Conservation (phyloP, 768 basidiomycete genomes). For the Calvatia gigantea region DNA sequence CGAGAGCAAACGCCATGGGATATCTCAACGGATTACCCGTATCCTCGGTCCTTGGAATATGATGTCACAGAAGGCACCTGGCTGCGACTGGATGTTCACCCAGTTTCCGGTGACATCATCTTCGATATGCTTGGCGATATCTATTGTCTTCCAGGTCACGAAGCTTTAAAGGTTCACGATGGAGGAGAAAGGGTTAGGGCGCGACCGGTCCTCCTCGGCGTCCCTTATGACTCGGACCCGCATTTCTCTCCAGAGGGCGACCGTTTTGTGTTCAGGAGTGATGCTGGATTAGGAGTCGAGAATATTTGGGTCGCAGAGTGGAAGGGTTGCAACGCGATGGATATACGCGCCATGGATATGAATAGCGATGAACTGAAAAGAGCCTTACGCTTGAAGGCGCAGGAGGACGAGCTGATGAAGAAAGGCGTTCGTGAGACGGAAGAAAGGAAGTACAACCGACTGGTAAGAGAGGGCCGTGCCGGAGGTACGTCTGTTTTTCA, state of each 20-base stretch:
- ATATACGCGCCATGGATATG: conserved; percentile 35
- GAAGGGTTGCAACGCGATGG: conserved; percentile 63
- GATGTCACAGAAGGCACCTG: conserved; percentile 75
- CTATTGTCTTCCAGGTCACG: conserved; percentile 58
- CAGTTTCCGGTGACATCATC: conserved; percentile 64
- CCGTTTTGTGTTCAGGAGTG: conserved; percentile 64
- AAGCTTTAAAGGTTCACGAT: conserved; percentile 18
- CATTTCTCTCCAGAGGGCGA: conserved; percentile 69
- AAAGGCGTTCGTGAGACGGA: conserved; percentile 48
- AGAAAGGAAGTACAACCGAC: conserved; percentile 42
- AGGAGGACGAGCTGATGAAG: conserved; percentile 46
- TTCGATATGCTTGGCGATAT: conserved; percentile 76
- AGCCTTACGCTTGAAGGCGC: conserved; percentile 31
- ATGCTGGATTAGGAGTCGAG: conserved; percentile 69
- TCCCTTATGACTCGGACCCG: conserved; percentile 71
- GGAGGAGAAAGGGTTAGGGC: conserved; percentile 34
- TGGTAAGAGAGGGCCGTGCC: conserved; percentile 55
- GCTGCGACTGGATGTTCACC: conserved; percentile 71
- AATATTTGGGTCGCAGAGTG: conserved; percentile 73
- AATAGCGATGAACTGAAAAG: conserved; percentile 26
- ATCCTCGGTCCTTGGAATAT: conserved; percentile 61
- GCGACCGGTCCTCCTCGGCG: conserved; percentile 55
- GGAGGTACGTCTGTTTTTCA: conserved; percentile 31
- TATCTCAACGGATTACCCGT: conserved; percentile 72
- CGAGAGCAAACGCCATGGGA: conserved; percentile 64